A percentile compares a stretch with the other conserved stretches of the same genome.
Conservation (phyloP, 805 yeast species). For the Saturnispora halmiae region DNA sequence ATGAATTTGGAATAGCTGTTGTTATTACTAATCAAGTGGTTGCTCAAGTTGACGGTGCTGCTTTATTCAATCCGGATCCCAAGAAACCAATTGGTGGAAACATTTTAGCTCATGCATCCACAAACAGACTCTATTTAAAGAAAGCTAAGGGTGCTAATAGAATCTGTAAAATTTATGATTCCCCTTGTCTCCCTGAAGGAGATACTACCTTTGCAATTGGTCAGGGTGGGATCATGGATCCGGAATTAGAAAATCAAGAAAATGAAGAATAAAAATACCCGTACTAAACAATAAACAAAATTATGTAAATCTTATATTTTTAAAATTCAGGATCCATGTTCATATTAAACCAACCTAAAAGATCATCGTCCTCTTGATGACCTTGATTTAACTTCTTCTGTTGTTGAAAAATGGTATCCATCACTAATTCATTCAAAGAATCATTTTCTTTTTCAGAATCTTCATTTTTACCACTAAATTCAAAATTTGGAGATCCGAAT, state of each 20-base stretch:
- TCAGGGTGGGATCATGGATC: slow-evolving; percentile 96
- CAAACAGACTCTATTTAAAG: slow-evolving; percentile 82
- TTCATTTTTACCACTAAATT: slow-evolving; percentile 4
- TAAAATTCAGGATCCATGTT: slow-evolving; percentile 59
- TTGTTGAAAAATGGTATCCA: slow-evolving; percentile 60
- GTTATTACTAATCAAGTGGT: slow-evolving; percentile 94
- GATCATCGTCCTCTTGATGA: slow-evolving; percentile 58
- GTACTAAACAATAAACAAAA: background rate
- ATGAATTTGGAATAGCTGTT: slow-evolving; percentile 96
- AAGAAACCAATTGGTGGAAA: slow-evolving; percentile 98
- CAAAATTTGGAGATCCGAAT: slow-evolving; percentile 12
- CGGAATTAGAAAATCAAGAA: slow-evolving; percentile 38
- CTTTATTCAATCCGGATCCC: slow-evolving; percentile 86
- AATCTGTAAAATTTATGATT: slow-evolving; percentile 88
- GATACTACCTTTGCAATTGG: slow-evolving; percentile 93
- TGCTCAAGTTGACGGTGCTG: slow-evolving; percentile 93
- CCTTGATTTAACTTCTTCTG: slow-evolving; percentile 76
- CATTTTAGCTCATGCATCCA: slow-evolving; percentile 92
- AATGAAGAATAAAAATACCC: slow-evolving; percentile 27
- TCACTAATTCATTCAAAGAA: slow-evolving; percentile 23
- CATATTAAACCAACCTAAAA: slow-evolving; percentile 89
- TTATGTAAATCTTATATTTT: too few relatives aligned
- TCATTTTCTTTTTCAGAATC: slow-evolving; percentile 23
- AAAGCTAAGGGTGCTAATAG: slow-evolving; percentile 91
- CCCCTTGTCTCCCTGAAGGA: slow-evolving; percentile 93